A percentile compares a stretch with the other conserved stretches of the same genome.
phyloP scores from a whole-genome alignment of 164 flowering plant genomes.

The Nymphaea thermarum region DNA sequence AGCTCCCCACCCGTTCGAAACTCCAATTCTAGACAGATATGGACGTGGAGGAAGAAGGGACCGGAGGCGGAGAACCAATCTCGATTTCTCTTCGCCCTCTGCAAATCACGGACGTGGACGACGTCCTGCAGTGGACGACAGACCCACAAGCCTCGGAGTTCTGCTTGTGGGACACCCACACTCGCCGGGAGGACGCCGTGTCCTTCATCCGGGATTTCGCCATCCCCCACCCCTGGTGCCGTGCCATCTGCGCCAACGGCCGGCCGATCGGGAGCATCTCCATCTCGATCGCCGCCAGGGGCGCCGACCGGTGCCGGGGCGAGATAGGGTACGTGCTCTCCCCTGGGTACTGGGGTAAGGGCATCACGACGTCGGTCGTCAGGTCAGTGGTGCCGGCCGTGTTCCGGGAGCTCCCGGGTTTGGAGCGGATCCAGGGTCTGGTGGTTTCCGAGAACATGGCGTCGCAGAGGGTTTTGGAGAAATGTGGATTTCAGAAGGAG shows the following conservation, averaged over 20 bases:
- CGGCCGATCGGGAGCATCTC: slow-evolving; percentile 25
- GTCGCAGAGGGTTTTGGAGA: slow-evolving; percentile 39
- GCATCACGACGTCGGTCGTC: slow-evolving; percentile 25
- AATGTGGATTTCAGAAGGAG: slow-evolving; percentile 31
- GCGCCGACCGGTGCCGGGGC: slow-evolving; percentile 13
- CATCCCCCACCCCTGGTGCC: slow-evolving; percentile 21
- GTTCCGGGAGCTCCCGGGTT: slow-evolving; percentile 19
- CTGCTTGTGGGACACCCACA: slow-evolving; percentile 7
- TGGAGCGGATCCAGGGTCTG: slow-evolving; percentile 27
- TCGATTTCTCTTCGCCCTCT: slow-evolving; percentile 25
- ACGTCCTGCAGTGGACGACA: slow-evolving; percentile 24
- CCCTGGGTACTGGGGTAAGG: slow-evolving; percentile 21
- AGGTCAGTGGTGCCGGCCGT: slow-evolving; percentile 18
- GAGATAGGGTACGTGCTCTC: slow-evolving; percentile 23
- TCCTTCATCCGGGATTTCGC: slow-evolving; percentile 9
- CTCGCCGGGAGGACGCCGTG: slow-evolving; percentile 19
- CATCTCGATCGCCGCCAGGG: slow-evolving; percentile 13
- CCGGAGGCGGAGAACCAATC: slow-evolving; percentile 1
- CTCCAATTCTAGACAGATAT: neutral
- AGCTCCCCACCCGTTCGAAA: neutral
- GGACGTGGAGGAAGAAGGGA: neutral
- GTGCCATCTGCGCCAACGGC: slow-evolving; percentile 29
- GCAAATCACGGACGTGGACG: slow-evolving; percentile 20
- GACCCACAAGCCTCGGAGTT: slow-evolving; percentile 11
- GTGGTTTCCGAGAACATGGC: slow-evolving; percentile 20